Evolutionary conservation across 768 basidiomycete genomes (phyloP).

Genomic region (Xerocomellus amylosporus): DNA sequence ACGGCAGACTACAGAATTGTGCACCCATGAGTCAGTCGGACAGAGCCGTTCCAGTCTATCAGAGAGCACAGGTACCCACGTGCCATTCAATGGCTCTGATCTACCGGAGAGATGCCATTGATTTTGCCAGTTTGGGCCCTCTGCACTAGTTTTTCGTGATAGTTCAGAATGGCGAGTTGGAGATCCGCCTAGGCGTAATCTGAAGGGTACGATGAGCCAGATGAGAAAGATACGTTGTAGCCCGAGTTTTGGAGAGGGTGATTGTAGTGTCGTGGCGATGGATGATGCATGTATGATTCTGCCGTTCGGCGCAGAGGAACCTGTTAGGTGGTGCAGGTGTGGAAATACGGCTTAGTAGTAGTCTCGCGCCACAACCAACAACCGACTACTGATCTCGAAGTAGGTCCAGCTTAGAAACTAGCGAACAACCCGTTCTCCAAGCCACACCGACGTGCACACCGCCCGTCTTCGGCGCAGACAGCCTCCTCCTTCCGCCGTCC

Average conservation of each 20-base stretch:
- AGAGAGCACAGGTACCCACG: not conserved
- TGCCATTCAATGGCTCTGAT: not conserved
- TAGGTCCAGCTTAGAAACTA: too few relatives aligned
- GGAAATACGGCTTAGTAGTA: too few relatives aligned
- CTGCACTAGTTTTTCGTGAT: not conserved
- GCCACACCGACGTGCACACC: slow-evolving; percentile 39
- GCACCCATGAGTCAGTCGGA: not conserved
- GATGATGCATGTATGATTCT: too few relatives aligned
- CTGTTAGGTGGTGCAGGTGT: too few relatives aligned
- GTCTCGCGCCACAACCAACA: slow-evolving; percentile 42
- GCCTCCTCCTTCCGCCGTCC: slow-evolving; percentile 51
- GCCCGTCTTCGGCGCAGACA: slow-evolving; percentile 48
- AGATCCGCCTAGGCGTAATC: slow-evolving; percentile 34
- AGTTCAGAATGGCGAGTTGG: too few relatives aligned
- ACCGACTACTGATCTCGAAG: too few relatives aligned
- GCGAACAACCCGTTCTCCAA: slow-evolving; percentile 62
- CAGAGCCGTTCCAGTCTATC: not conserved
- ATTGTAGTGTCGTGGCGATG: too few relatives aligned
- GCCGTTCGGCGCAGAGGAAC: too few relatives aligned
- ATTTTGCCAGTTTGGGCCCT: not conserved
- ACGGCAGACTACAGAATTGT: too few relatives aligned
- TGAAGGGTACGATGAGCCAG: too few relatives aligned
- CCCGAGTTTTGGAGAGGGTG: too few relatives aligned
- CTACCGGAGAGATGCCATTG: not conserved
- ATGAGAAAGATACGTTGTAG: too few relatives aligned